A percentile compares a stretch with the other conserved stretches of the same genome.
Evolutionary conservation across 2,329 filamentous ascomycete genomes (phyloP).

Genomic region (Cryoendolithus antarcticus): DNA sequence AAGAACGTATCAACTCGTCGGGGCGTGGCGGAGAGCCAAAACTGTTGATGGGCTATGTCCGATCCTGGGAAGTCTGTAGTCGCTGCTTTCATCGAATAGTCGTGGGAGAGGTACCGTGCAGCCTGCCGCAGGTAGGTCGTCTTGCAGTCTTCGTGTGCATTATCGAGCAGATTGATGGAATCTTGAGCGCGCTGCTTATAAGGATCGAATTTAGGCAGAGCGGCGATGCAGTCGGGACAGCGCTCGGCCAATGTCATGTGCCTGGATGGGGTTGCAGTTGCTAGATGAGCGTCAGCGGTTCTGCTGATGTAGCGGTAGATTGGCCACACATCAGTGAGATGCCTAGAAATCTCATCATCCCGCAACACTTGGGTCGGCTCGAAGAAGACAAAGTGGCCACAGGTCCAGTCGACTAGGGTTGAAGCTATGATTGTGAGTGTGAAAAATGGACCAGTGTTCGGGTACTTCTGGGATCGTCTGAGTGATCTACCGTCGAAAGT

Average conservation of each 20-base stretch:
- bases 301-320: background rate
- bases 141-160: background rate
- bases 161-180: background rate
- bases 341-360: too few relatives aligned
- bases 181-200: background rate
- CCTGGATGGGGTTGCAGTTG: background rate
- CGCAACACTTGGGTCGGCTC: background rate
- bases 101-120: background rate
- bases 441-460: background rate
- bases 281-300: background rate
- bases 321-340: background rate
- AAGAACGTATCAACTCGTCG: background rate
- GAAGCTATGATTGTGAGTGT: background rate
- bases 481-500: too few relatives aligned
- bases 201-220: background rate
- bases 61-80: background rate
- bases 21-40: background rate
- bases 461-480: too few relatives aligned
- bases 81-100: conserved; percentile 1
- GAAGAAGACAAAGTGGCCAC: conserved; percentile 1
- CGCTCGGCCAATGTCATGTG: background rate
- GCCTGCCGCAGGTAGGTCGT: conserved; percentile 1
- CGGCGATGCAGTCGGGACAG: background rate
- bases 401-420: conserved; percentile 1
- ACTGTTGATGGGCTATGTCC: conserved; percentile 1